Evolutionary conservation across 768 basidiomycete species (phyloP), one percentile per base, ranked within the genome.

Genomic region (Coprinopsis cinerea): DNA sequence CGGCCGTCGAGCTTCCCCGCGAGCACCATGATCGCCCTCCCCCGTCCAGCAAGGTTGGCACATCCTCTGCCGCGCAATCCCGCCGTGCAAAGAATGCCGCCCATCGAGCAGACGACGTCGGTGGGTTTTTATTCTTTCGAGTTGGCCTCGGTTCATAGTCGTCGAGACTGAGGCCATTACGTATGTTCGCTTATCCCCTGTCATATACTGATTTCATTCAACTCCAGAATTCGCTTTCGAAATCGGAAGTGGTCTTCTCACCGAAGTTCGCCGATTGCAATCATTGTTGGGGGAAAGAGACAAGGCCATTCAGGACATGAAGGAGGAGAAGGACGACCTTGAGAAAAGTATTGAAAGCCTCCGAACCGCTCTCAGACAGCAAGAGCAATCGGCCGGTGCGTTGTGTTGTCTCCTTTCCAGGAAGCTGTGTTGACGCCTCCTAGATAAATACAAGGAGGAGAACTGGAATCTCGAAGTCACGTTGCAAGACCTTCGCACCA

Each of bases 381-480:
- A 92, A 60, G 90, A 96, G 67, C 80, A 85, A 64, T 85, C 74
- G 52, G 76, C 88, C 51, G 91, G 91, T 86, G 56, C 47, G 80
- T 66, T 22, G 25, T 30, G 30, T 23, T 54, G 27, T 22, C 22
- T 52, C 17, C 14, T 32, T 51, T 34, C 20, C 45, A 27, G 28
- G 39, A 26, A 24, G 14, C 44, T 43, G 15, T 43, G n/a, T 40
- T 44, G 30, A 34, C 30, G 52, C 43, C 47, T 49, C 43, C 24
- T 60, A 86, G 95, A 97, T 64, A 92, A 92, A 55, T 95, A 83
- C 81, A 92, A 92, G 69, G 95, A 98, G 69, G 92, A 94, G 68
- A 98, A 96, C 64, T 98, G 96, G 96, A 95, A 98, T 61, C 82
- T 97, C 50, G 95, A 98, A 71, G 92, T 97, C 43, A 79, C 80